Base-by-base conservation (phyloP, 257 asterid species). In the Solanum chilense region DNA sequence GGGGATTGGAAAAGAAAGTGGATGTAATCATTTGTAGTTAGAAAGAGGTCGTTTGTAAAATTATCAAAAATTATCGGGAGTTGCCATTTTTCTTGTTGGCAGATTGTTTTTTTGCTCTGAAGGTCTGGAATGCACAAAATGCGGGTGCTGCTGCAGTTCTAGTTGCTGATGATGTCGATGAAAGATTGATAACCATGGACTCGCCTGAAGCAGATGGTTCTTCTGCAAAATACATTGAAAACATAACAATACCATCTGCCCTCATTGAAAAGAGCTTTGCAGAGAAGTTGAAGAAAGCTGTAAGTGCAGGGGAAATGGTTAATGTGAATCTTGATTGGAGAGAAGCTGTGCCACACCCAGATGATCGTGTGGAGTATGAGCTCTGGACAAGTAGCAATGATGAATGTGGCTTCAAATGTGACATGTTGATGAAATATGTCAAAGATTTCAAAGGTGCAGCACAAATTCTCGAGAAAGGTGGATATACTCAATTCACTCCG, bases 321-420 rank as follows among this genome's bases (percentile, higher is more conserved):
- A 95, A 92, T 91, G 96, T 97, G 87, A 96, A 93, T 91, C 98
- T 97, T 71, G 99, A 97, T 89, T 97, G 99, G 99, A 93, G 99
- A 88, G 99, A 97, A 91, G 93, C 98, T 82, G 99, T 97, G 87
- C 99, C 99, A 9, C 99, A 97, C 86, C 99, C 99, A 0, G 99
- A 97, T 90, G 98, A 93, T 87, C 95, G 99, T 15, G 99, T 97
- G 86, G 99, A 97, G 91, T 97, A 94, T 89, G 99, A 97, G 91
- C 90, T 97, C 29, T 97, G 99, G 99, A 93, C 96, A 69, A 97
- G 94, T 91, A 97, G 99, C 95, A 97, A 97, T 70, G 99, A 95
- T 49, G 99, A 95, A 90, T 97, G 99, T 88, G 99, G 99, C 3
- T 91, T 93, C 58, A 95, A 95, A 88, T 97, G 99, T 87, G 94